Base-by-base conservation (phyloP, 805 yeast genomes). In the Wickerhamiella domercqiae region DNA sequence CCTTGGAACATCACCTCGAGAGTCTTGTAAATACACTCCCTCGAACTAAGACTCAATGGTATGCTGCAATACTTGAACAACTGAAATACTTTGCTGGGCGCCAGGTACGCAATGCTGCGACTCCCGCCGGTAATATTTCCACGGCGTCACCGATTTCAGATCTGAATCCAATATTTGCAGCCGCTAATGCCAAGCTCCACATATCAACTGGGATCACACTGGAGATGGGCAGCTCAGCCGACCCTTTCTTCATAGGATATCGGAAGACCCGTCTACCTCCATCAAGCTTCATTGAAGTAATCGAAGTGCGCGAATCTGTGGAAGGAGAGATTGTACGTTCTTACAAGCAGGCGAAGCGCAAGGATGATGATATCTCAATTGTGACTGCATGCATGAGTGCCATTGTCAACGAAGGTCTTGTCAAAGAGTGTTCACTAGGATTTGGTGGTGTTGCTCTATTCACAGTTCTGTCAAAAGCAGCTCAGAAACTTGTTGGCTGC, bases 81-180 rank as follows among this genome's bases (percentile, higher is more conserved):
- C 51, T 66, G 39, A 64, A 65, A 47, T 56, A 60, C 40, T 66
- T 66, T 48, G 71, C 71, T 0, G 69, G 70, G 1, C 54, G 69
- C 25, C 70, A 67, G 41, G 64, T 66, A 37, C 56, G 71, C 39
- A 66, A 66, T 40, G 69, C 64, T 6, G 71, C 69, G 13, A 65
- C 69, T 7, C 64, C 69, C 1, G 68, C 70, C 1, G 71, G 71
- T 28, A 63, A 63, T 31, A 64, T 66, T 32, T 68, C 65, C 15
- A 66, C 71, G 1, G 70, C 70, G 2, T 62, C 68, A 3, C 71
- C 71, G 16, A 66, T 66, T 40, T 62, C 70, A 1, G 71, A 66
- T 45, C 45, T 66, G 49, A 66, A 66, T 45, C 70, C 70, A 3
- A 57, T 64, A 5, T 50, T 66, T 35, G 66, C 64, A 7, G 60